These are phyloP conservation scores for Cotoneaster glaucophyllus DNA, from an alignment of 306 rosid genomes.

Conservation along the genomic window DNA sequence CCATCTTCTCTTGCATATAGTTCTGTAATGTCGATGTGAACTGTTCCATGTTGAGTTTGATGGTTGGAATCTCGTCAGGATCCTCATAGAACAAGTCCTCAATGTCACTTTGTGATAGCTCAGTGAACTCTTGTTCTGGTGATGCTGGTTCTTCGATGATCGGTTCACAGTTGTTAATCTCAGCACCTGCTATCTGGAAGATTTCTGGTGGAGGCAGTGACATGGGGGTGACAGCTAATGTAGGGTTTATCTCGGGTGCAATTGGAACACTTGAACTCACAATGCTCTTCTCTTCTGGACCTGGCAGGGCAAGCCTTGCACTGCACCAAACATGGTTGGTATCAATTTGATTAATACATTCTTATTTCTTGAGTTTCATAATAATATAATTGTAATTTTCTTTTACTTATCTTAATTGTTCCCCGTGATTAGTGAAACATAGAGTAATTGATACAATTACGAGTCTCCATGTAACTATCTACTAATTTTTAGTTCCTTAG, in stretches of 20 bases:
- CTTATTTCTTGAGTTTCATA: background rate
- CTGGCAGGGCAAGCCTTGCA: constrained; percentile 90
- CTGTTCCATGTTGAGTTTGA: constrained; percentile 40
- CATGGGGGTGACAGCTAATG: constrained; percentile 31
- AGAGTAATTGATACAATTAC: background rate
- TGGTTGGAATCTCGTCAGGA: constrained; percentile 59
- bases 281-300: constrained; percentile 66
- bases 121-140: constrained; percentile 59
- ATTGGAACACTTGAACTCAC: constrained; percentile 38
- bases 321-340: constrained; percentile 42
- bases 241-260: constrained; percentile 29
- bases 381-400: background rate
- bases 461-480: constrained; percentile 7
- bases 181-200: constrained; percentile 22
- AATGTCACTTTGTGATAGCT: constrained; percentile 56
- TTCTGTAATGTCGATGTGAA: constrained; percentile 33
- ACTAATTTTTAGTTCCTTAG: constrained; percentile 1
- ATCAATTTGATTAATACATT: constrained; percentile 3
- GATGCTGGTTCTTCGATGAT: constrained; percentile 87
- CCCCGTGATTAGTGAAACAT: background rate
- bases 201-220: constrained; percentile 44
- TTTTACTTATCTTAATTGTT: background rate
- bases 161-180: constrained; percentile 52
- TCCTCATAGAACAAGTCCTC: constrained; percentile 63
- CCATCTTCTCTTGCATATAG: constrained; percentile 42